Percentiles rank a stretch among this genome's conserved stretches.
These are phyloP conservation scores for Delitschia confertaspora DNA, from an alignment of 495 filamentous ascomycete species.

Conservation along the genomic window DNA sequence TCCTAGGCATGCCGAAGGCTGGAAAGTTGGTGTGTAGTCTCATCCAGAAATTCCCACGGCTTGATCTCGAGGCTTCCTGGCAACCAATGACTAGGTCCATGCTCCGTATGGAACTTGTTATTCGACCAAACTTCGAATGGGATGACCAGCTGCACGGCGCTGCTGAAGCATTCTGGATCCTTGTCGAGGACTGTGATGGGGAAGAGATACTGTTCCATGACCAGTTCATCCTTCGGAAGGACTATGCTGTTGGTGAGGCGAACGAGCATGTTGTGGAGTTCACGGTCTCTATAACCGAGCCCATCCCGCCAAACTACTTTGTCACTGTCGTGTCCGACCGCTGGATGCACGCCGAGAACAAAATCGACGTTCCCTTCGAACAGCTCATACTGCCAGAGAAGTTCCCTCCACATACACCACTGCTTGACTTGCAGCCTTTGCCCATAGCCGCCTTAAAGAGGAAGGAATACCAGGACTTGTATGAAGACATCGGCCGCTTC, in stretches of 20 bases:
- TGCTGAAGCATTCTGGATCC: constrained; percentile 90
- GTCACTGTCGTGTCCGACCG: constrained; percentile 87
- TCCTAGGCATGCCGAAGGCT: constrained; percentile 84
- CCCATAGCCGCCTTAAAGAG: constrained; percentile 81
- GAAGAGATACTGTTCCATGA: constrained; percentile 95
- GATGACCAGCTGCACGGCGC: constrained; percentile 79
- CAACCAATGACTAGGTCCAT: constrained; percentile 93
- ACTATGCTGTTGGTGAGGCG: constrained; percentile 68
- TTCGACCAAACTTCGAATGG: constrained; percentile 94
- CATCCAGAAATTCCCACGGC: constrained; percentile 83
- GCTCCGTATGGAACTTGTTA: constrained; percentile 87
- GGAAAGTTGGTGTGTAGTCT: constrained; percentile 77
- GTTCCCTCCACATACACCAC: constrained; percentile 84
- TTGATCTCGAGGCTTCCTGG: constrained; percentile 85
- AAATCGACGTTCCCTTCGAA: constrained; percentile 85
- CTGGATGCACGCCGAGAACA: constrained; percentile 97
- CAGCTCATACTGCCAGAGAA: constrained; percentile 90
- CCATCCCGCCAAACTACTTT: constrained; percentile 98
- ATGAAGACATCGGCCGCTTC: constrained; percentile 79
- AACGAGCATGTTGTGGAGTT: constrained; percentile 98
- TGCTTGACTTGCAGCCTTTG: constrained; percentile 83
- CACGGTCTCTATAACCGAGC: constrained; percentile 90
- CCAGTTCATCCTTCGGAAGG: constrained; percentile 80
- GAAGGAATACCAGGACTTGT: constrained; percentile 71
- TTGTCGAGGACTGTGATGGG: constrained; percentile 95